Percentiles rank a stretch among this genome's conserved stretches.
phyloP scores from a whole-genome alignment of 257 asterid genomes.

The Verbena officinalis region DNA sequence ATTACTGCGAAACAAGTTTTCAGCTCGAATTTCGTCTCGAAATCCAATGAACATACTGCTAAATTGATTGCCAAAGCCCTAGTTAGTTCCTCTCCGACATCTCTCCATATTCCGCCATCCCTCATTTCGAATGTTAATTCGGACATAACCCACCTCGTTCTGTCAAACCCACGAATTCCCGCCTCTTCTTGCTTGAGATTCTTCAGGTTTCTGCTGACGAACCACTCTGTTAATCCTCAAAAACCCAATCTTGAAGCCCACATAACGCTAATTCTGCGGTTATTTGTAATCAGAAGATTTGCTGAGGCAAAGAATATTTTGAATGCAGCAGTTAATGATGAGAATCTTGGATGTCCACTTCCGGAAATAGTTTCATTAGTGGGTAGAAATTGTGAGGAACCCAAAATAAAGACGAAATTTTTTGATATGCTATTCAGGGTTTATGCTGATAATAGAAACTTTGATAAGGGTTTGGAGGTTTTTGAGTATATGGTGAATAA shows the following conservation, averaged over 20 bases:
- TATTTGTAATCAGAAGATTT: conserved; percentile 55
- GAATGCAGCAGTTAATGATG: conserved; percentile 50
- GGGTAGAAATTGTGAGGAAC: conserved; percentile 33
- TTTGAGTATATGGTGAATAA: conserved; percentile 50
- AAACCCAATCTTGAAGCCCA: conserved; percentile 64
- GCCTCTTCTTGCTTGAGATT: conserved; percentile 54
- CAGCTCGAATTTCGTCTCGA: conserved; percentile 34
- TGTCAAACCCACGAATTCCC: conserved; percentile 66
- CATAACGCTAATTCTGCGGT: conserved; percentile 52
- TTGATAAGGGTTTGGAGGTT: conserved; percentile 48
- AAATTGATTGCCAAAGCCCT: conserved; percentile 56
- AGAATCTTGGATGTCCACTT: conserved; percentile 42
- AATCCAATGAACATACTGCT: conserved; percentile 51
- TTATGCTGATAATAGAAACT: conserved; percentile 44
- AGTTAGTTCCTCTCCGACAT: conserved; percentile 35
- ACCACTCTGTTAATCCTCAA: conserved; percentile 29
- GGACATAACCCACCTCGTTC: conserved; percentile 48
- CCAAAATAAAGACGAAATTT: conserved; percentile 29
- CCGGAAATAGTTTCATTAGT: conserved; percentile 46
- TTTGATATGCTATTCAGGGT: conserved; percentile 61
- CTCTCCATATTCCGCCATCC: conserved; percentile 35
- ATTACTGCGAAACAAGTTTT: conserved; percentile 45
- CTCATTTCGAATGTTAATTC: conserved; percentile 51
- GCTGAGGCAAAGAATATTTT: conserved; percentile 63
- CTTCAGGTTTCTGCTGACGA: conserved; percentile 53